Evolutionary conservation across 75 land plant genomes (phyloP), one percentile per base, ranked within the genome.

Genomic region (Adiantum capillusveneris): DNA sequence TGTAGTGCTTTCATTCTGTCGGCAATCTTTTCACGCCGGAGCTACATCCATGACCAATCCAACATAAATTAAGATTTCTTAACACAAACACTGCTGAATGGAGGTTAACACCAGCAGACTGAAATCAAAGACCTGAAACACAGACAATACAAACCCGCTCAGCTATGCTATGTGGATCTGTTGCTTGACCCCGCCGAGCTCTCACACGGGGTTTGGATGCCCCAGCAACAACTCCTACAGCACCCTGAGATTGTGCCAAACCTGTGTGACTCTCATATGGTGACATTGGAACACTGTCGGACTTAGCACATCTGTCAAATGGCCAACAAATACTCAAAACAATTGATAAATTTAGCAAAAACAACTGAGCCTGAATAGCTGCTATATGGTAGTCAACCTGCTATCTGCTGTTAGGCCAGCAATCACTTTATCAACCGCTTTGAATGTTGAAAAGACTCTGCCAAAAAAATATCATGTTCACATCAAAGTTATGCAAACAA

Each of bases 1-100:
- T 95, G 99, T 36, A 95, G 62, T 45, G 91, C 87, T 69, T 90
- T 95, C 88, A 95, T 76, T 56, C 96, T 82, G 66, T 86, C 97
- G 25, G 96, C 87, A 62, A 95, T 95, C 65, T 79, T 88, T 61
- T 85, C 90, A 53, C 99, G 80, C 44, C 99, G 81, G 51, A 81
- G 85, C 88, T 84, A 72, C 65, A 72, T 52, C 12, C 1, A 28
- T 57, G 5, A 53, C 3, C 48, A 29, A 27, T 24, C 18, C n/a
- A 54, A 16, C 57, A 54, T 27, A 29, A 6, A 51, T 7, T 11
- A 11, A 11, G 11, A 18, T 18, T 6, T 11, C 11, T 39, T 21
- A 59, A 59, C 1, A 7, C 18, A 25, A 13, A 21, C 2, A 2
- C 13, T 42, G 48, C 9, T 44, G 0, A 13, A 60, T 12, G 28